phyloP scores from a whole-genome alignment of 257 asterid genomes.

The Asclepias syriaca region DNA sequence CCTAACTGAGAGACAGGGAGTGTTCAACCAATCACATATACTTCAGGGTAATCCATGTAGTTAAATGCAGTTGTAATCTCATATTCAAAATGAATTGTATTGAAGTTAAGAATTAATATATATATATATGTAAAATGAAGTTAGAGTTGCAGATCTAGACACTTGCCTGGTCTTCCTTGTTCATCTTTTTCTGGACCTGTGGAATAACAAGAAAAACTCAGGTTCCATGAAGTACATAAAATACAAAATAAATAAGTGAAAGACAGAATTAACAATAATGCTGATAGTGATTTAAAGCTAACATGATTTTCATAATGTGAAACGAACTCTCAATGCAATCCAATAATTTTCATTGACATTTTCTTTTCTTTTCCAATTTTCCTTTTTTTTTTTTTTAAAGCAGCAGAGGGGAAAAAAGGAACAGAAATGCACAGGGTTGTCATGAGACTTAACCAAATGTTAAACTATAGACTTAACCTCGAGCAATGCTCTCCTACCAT shows the following conservation, averaged over 20 bases:
- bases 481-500: too few species aligned
- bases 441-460: too few species aligned
- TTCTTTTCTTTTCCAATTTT: too few species aligned
- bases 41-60: not conserved
- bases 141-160: not conserved
- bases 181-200: conserved; percentile 85
- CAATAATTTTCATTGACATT: not conserved
- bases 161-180: conserved; percentile 52
- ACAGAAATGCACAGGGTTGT: too few species aligned
- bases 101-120: not conserved
- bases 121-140: not conserved
- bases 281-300: not conserved
- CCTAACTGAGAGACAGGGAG: not conserved
- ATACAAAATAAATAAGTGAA: not conserved
- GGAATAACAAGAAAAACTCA: conserved; percentile 11
- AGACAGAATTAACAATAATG: not conserved
- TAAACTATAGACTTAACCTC: too few species aligned
- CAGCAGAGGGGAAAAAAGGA: too few species aligned
- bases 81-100: not conserved
- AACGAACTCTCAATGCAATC: not conserved
- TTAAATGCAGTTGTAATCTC: not conserved
- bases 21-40: too few species aligned
- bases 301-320: not conserved
- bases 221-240: not conserved
- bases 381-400: too few species aligned